Evolutionary conservation across 495 filamentous ascomycete species (phyloP).

Genomic region (Symbiotaphrina buchneri): DNA sequence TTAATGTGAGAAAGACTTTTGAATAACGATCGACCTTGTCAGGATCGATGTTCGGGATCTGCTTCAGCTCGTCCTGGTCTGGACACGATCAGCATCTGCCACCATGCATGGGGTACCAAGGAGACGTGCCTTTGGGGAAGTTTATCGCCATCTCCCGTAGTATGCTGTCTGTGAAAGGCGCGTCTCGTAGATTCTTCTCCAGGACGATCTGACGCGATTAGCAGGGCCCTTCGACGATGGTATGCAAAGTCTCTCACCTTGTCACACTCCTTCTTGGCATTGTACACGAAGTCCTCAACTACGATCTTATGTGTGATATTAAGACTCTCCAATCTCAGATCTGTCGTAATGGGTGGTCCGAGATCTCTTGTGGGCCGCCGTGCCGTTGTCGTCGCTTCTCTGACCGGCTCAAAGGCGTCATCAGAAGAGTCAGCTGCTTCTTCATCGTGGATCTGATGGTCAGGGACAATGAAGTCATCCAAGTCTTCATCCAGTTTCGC

Average conservation of each 20-base stretch:
- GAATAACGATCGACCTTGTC: slow-evolving; percentile 55
- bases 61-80: slow-evolving; percentile 30
- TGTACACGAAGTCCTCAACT: slow-evolving; percentile 36
- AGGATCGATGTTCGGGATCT: slow-evolving; percentile 43
- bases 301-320: slow-evolving; percentile 36
- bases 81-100: slow-evolving; percentile 2
- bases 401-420: slow-evolving; percentile 37
- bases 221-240: not conserved
- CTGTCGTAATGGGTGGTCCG: slow-evolving; percentile 50
- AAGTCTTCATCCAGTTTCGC: slow-evolving; percentile 21
- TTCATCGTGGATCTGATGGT: slow-evolving; percentile 17
- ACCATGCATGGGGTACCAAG: slow-evolving; percentile 2
- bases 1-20: slow-evolving; percentile 35
- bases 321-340: slow-evolving; percentile 37
- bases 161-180: slow-evolving; percentile 56
- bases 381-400: slow-evolving; percentile 14
- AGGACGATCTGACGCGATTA: slow-evolving; percentile 30
- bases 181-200: slow-evolving; percentile 30
- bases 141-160: slow-evolving; percentile 67
- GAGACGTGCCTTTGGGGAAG: slow-evolving; percentile 35
- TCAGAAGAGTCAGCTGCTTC: slow-evolving; percentile 19
- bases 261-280: slow-evolving; percentile 41
- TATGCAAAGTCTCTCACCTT: slow-evolving; percentile 16
- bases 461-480: slow-evolving; percentile 28
- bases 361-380: slow-evolving; percentile 16